Evolutionary conservation across 768 basidiomycete species (phyloP), one percentile per base, ranked within the genome.

Genomic region (Kwoniella pini): DNA sequence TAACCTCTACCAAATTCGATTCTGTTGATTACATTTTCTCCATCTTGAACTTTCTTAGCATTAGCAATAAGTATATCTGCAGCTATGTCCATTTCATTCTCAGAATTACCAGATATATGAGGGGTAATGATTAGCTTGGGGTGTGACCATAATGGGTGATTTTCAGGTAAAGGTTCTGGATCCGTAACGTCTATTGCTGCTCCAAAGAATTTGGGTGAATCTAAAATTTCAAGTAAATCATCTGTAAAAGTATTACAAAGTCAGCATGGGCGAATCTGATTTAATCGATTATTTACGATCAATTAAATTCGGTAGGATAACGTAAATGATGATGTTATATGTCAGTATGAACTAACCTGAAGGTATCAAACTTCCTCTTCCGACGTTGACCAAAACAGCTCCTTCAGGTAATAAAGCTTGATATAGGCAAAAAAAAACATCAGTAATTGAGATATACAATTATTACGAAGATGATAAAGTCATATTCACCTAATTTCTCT

Each of bases 81-180:
- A 10, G 72, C 67, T 13, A 70, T 56, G 11, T 68, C 67, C 40
- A 68, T 59, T 59, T 79, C 77, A 21, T 56, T 53, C 46, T 69
- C 71, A 1, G 75, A 67, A 27, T 73, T 62, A 4, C 78, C 77
- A 3, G 64, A 61, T 4, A 75, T 68, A 58, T 81, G 80, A 2
- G 79, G 79, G 1, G 80, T 81, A 56, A 81, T 64, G 51, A 81
- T 74, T 22, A 67, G 55, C 53, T 75, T 74, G 0, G 74, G 73
- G 49, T 79, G 78, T 1, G 74, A 63, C 65, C 57, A 80, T n/a
- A 81, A 68, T 2, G 74, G 68, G 61, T 80, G 78, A 21, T 62
- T 44, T 6, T 51, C 21, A 0, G 79, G 75, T 4, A 81, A 72
- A 0, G 80, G 80, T 62, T 81, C 80, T 12, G 80, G 80, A 30